Conservation (phyloP, 768 basidiomycete genomes). For the Clitopilus hobsonii region DNA sequence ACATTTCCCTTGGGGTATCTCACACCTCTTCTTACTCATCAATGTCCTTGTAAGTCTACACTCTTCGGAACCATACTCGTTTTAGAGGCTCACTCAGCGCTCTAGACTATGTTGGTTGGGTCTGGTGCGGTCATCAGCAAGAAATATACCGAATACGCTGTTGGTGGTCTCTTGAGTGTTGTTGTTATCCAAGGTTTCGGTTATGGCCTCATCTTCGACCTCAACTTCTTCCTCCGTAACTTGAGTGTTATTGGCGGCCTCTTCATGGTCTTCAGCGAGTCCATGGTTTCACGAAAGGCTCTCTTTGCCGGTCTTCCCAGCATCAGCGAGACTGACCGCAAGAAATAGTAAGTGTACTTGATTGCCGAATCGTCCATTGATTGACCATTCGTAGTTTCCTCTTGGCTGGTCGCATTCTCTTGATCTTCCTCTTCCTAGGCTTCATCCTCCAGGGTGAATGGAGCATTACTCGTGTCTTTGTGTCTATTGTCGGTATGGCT, state of each 20-base stretch:
- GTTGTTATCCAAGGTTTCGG: constrained; percentile 96
- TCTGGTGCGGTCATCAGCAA: constrained; percentile 86
- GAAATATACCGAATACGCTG: constrained; percentile 83
- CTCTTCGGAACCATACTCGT: not conserved
- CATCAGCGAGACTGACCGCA: constrained; percentile 91
- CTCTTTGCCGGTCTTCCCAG: constrained; percentile 88
- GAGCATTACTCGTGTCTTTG: constrained; percentile 80
- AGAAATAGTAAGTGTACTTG: constrained; percentile 78
- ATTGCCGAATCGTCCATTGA: not conserved
- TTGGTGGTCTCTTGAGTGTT: constrained; percentile 84
- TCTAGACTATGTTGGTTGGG: constrained; percentile 81
- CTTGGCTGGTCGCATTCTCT: constrained; percentile 91
- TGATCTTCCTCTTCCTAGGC: constrained; percentile 98
- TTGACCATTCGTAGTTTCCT: constrained; percentile 65
- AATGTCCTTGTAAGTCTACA: constrained; percentile 78
- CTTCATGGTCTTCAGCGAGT: constrained; percentile 98
- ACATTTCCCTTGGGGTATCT: constrained; percentile 92
- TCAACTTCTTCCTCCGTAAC: constrained; percentile 99
- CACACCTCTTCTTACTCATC: constrained; percentile 86
- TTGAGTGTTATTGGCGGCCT: constrained; percentile 96
- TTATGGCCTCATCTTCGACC: constrained; percentile 98
- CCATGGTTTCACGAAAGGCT: constrained; percentile 82
- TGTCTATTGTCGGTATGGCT: constrained; percentile 85
- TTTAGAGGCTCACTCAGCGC: not conserved
- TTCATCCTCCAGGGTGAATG: constrained; percentile 94